Conservation (phyloP, 2,329 filamentous ascomycete species). For the Boeremia exigua region DNA sequence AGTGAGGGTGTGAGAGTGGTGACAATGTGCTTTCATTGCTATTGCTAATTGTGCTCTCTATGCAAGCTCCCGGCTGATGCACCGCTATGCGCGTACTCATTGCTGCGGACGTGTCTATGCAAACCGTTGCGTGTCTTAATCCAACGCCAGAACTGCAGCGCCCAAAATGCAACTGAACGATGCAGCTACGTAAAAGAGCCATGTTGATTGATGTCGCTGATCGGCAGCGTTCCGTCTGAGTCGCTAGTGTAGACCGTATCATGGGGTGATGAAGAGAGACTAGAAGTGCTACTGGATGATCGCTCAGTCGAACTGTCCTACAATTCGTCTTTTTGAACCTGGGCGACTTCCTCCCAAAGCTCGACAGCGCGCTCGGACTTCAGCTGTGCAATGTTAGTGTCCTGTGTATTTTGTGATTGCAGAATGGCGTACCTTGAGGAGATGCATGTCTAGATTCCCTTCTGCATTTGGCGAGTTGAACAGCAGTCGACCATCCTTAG, state of each 20-base stretch:
- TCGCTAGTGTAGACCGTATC: not conserved
- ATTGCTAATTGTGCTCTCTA: not conserved
- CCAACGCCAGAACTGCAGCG: not conserved
- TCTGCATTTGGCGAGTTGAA: constrained; percentile 64
- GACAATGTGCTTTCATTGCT: constrained; percentile 4
- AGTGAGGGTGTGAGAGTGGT: not conserved
- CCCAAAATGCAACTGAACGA: not conserved
- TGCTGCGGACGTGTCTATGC: not conserved
- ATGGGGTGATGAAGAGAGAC: not conserved
- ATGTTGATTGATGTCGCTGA: not conserved
- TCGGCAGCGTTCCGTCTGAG: not conserved
- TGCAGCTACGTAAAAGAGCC: not conserved
- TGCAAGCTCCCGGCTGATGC: not conserved
- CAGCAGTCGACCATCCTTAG: constrained; percentile 72
- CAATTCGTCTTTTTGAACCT: constrained; percentile 30
- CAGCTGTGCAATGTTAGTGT: constrained; percentile 21
- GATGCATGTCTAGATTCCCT: constrained; percentile 59
- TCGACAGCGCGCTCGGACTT: constrained; percentile 31
- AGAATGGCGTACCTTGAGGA: constrained; percentile 60
- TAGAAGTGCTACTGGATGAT: not conserved
- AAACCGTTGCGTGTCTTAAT: not conserved
- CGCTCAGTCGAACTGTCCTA: constrained; percentile 18
- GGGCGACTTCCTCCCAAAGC: constrained; percentile 33
- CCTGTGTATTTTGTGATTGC: not conserved
- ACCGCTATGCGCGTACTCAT: constrained; percentile 1